A percentile compares a stretch with the other conserved stretches of the same genome.
phyloP scores from a whole-genome alignment of 2,329 filamentous ascomycete genomes.

The Chaetothyriales sp. region DNA sequence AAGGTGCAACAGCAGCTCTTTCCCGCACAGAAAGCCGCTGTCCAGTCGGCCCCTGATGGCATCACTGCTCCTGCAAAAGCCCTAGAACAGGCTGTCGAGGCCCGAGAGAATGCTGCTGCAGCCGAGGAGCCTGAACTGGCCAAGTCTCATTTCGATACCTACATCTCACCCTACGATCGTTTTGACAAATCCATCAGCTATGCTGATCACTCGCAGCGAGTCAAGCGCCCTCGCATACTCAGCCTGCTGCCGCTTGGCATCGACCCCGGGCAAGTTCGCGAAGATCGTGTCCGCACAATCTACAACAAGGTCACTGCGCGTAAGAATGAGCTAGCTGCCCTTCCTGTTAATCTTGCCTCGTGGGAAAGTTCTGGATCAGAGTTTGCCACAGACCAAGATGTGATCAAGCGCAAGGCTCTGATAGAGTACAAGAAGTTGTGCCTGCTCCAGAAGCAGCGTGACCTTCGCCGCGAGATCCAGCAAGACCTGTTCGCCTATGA shows the following conservation, averaged over 20 bases:
- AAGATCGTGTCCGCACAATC: slow-evolving; percentile 73
- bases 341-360: slow-evolving; percentile 72
- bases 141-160: slow-evolving; percentile 48
- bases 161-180: slow-evolving; percentile 55
- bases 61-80: slow-evolving; percentile 23
- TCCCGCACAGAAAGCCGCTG: slow-evolving; percentile 33
- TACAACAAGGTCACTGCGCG: slow-evolving; percentile 82
- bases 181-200: slow-evolving; percentile 54
- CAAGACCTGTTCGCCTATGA: slow-evolving; percentile 90
- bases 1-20: slow-evolving; percentile 73
- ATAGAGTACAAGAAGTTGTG: slow-evolving; percentile 91
- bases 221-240: slow-evolving; percentile 65
- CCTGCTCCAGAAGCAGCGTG: slow-evolving; percentile 75
- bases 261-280: slow-evolving; percentile 69
- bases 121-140: slow-evolving; percentile 13
- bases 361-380: slow-evolving; percentile 65
- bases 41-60: slow-evolving; percentile 19
- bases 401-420: slow-evolving; percentile 71
- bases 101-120: slow-evolving; percentile 17
- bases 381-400: slow-evolving; percentile 59
- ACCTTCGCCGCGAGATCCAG: slow-evolving; percentile 71
- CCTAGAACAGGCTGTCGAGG: slow-evolving; percentile 20
- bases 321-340: slow-evolving; percentile 65
- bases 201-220: slow-evolving; percentile 59
- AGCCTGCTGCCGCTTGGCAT: slow-evolving; percentile 79